phyloP scores from a whole-genome alignment of 345 rosid genomes.

The Salix viminalis region DNA sequence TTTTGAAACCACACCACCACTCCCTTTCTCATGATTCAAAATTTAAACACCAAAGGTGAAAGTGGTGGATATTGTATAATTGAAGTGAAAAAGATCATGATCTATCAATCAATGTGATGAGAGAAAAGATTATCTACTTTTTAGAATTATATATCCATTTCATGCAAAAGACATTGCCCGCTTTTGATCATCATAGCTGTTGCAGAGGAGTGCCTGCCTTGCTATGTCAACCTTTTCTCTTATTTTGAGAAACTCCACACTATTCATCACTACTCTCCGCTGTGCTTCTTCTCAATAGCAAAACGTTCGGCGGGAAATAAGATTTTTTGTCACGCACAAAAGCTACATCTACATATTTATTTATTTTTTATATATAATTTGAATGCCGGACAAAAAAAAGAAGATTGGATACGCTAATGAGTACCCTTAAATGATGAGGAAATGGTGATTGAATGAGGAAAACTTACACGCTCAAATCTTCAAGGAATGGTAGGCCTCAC shows the following conservation, averaged over 20 bases:
- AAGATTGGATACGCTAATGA: neutral
- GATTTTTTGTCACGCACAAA: neutral
- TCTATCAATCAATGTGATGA: slow-evolving; percentile 43
- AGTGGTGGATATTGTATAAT: slow-evolving; percentile 13
- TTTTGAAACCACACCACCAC: slow-evolving; percentile 6
- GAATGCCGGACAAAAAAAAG: neutral
- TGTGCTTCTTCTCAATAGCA: slow-evolving; percentile 1
- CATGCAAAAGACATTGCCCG: slow-evolving; percentile 14
- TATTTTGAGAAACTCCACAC: slow-evolving; percentile 9
- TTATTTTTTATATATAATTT: neutral
- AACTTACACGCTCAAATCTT: neutral
- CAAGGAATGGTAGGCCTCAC: too few species aligned
- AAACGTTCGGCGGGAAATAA: slow-evolving; percentile 28
- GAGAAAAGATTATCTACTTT: slow-evolving; percentile 35
- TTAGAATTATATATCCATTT: slow-evolving; percentile 15
- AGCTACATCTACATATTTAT: neutral
- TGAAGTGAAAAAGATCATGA: slow-evolving; percentile 43
- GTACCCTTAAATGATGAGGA: neutral
- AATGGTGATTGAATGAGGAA: neutral
- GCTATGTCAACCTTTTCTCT: slow-evolving; percentile 5
- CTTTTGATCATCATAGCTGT: slow-evolving; percentile 5
- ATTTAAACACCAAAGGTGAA: slow-evolving; percentile 22
- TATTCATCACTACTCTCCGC: too few species aligned
- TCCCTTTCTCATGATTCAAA: slow-evolving; percentile 21
- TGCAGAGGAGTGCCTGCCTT: slow-evolving; percentile 19